Conservation (phyloP, 768 basidiomycete species). For the Tremella mesenterica region DNA sequence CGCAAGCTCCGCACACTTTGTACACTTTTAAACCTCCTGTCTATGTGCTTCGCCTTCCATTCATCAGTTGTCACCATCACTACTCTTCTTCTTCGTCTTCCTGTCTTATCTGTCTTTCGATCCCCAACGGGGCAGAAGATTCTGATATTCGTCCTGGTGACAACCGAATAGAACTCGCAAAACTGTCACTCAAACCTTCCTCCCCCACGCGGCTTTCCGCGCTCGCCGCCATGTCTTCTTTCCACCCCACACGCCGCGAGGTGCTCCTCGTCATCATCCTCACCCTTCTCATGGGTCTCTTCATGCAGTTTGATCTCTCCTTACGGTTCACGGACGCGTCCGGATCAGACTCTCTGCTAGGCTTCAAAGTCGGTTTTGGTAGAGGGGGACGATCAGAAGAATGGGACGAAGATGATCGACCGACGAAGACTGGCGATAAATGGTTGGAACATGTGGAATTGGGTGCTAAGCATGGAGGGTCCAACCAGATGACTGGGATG, state of each 20-base stretch:
- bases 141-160: no score
- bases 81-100: no score
- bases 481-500: constrained; percentile 28
- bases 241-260: constrained; percentile 62
- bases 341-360: constrained; percentile 20
- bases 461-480: constrained; percentile 16
- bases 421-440: constrained; percentile 11
- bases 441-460: constrained; percentile 28
- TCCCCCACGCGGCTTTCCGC: no score
- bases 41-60: no score
- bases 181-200: no score
- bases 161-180: no score
- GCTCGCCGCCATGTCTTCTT: constrained; percentile 24
- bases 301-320: constrained; percentile 65
- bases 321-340: constrained; percentile 49
- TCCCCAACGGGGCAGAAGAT: no score
- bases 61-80: no score
- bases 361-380: constrained; percentile 22
- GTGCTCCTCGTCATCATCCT: constrained; percentile 60
- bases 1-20: no score
- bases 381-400: constrained; percentile 1
- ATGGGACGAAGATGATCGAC: constrained; percentile 6
- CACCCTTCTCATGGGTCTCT: constrained; percentile 58
- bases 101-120: no score
- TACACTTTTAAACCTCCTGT: no score